These are phyloP conservation scores for Penicillium roqueforti DNA, from an alignment of 495 filamentous ascomycete genomes.

Conservation along the genomic window DNA sequence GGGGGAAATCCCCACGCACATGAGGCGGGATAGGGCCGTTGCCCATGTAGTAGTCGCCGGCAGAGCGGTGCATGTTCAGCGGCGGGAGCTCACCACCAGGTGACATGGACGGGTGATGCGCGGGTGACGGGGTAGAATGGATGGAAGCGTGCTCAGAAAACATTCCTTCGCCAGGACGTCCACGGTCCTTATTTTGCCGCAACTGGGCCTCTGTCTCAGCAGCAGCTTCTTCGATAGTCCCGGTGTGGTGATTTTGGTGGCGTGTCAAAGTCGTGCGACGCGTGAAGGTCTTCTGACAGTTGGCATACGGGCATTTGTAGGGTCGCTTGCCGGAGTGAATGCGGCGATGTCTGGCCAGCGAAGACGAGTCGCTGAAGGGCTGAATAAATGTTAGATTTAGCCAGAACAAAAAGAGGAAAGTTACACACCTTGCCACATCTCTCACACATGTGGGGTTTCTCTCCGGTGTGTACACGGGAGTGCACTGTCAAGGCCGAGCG, in stretches of 20 bases:
- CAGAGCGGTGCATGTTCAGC: constrained; percentile 65
- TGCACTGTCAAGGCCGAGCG: constrained; percentile 97
- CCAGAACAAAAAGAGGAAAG: background rate
- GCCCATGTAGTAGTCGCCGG: constrained; percentile 62
- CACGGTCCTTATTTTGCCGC: constrained; percentile 53
- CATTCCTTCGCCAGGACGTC: constrained; percentile 69
- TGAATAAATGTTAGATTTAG: constrained; percentile 32
- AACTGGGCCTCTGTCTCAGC: constrained; percentile 81
- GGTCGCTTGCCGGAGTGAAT: constrained; percentile 96
- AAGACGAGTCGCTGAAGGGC: constrained; percentile 99
- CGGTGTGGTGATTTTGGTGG: constrained; percentile 94
- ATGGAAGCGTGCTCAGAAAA: constrained; percentile 80
- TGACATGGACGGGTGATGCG: constrained; percentile 73
- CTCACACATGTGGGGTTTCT: constrained; percentile 98
- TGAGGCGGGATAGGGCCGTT: constrained; percentile 75
- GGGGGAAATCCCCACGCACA: constrained; percentile 72
- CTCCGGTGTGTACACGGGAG: constrained; percentile 89
- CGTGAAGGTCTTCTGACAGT: constrained; percentile 98
- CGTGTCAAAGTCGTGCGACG: constrained; percentile 90
- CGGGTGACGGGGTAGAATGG: constrained; percentile 79
- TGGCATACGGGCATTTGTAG: constrained; percentile 95
- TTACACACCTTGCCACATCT: constrained; percentile 82
- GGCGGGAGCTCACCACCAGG: constrained; percentile 72
- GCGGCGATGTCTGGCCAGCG: constrained; percentile 84
- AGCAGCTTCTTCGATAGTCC: constrained; percentile 90